Percentiles rank a stretch among this genome's conserved stretches.
These are phyloP conservation scores for Boletus sp. DNA, from an alignment of 768 basidiomycete genomes.

Conservation along the genomic window DNA sequence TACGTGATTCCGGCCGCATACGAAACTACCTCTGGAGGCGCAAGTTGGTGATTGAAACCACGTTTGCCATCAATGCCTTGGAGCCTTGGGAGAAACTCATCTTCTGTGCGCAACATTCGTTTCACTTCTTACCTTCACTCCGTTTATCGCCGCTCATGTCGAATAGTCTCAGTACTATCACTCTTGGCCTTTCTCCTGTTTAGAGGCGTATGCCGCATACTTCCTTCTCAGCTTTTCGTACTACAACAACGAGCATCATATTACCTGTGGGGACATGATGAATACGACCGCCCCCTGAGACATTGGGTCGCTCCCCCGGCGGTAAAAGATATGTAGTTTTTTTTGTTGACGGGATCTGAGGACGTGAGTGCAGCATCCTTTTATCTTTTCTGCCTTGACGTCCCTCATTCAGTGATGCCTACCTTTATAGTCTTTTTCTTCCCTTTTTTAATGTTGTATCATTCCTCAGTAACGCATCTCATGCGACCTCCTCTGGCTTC, in stretches of 20 bases:
- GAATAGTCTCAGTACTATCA: constrained; percentile 40
- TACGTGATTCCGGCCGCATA: constrained; percentile 20
- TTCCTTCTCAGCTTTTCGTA: constrained; percentile 55
- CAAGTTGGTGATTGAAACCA: constrained; percentile 56
- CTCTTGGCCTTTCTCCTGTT: constrained; percentile 45
- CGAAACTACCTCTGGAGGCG: constrained; percentile 47
- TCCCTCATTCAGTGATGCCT: background rate
- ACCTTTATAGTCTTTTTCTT: background rate
- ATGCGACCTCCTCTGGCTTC: background rate
- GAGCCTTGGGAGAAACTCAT: constrained; percentile 71
- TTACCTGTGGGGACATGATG: constrained; percentile 60
- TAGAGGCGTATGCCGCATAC: constrained; percentile 52
- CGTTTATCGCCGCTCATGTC: background rate
- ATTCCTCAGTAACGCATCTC: background rate
- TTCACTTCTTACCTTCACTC: background rate
- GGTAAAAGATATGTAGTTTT: constrained; percentile 26
- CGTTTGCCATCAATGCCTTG: constrained; percentile 57
- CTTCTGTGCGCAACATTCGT: constrained; percentile 43
- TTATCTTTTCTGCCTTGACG: constrained; percentile 2
- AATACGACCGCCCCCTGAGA: constrained; percentile 25
- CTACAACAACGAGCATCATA: constrained; percentile 55
- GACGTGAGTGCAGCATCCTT: constrained; percentile 8
- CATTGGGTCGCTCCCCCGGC: constrained; percentile 24
- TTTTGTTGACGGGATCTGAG: background rate
- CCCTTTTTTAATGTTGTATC: constrained; percentile 10